Base-by-base conservation (phyloP, 78 protist genomes). In the Diacronema lutheri region DNA sequence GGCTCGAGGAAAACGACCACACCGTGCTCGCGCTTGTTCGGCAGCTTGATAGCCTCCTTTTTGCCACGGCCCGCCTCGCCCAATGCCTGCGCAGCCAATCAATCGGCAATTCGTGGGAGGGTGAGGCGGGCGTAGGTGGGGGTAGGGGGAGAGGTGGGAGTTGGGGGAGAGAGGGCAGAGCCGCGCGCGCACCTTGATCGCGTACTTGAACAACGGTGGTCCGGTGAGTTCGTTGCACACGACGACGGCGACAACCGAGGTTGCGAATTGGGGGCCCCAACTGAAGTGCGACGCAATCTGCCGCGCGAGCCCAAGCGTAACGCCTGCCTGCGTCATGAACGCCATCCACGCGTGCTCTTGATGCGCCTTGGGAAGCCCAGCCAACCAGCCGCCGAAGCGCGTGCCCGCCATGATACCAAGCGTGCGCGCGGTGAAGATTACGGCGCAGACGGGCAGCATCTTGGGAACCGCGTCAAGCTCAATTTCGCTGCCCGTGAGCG, bases 271-370 rank as follows among this genome's bases (percentile, higher is more conserved):
- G 21, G 76, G 76, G 3, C 50, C 50, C 76, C 76, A 69, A 50
- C 5, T 1, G 55, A 38, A 69, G 76, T 4, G 31, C 31, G 9
- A 1, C 55, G 76, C 13, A 12, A 38, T 55, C 21, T 6, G 0
- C 31, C 1, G 55, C 25, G 76, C 76, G 12, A 69, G 76, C 31
- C 76, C 76, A n/a, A 69, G 76, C 9, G 76, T 38, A 11, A 69
- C 76, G 50, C 76, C 76, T 55, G 76, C 76, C 58, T 71, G 79
- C 46, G 79, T 71, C 29, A 71, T 9, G 21, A 71, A 31, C 20
- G 79, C 35, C 79, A 41, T 37, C 79, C 79, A 71, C n/a, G 41
- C 41, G 37, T 25, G 29, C 21, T 71, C 13, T 33, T 0, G 1
- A 20, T 71, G 79, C 37, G 9, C 25, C 5, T 4, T 5, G 29